Evolutionary conservation across 2,329 filamentous ascomycete species (phyloP).

Genomic region (Hypoxylon rubiginosum): DNA sequence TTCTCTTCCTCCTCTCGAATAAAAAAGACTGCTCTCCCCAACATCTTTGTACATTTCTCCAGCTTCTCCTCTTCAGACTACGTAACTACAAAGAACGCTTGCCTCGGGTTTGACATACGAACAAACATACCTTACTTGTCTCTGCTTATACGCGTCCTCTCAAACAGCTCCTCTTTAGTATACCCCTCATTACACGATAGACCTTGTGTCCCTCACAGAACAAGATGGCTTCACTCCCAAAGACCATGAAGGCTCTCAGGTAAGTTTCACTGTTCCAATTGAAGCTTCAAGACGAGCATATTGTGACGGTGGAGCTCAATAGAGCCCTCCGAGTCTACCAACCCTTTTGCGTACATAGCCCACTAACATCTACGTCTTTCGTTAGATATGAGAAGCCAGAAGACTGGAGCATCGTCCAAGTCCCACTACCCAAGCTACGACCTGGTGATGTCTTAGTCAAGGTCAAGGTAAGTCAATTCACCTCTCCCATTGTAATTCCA

Average conservation of each 20-base stretch:
- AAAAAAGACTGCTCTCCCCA: constrained; percentile 32
- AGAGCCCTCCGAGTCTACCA: constrained; percentile 6
- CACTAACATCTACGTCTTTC: constrained; percentile 40
- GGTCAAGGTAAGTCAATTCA: constrained; percentile 66
- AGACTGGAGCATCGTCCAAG: constrained; percentile 70
- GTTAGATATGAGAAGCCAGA: constrained; percentile 73
- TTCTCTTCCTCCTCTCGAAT: constrained; percentile 18
- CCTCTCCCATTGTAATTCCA: not conserved
- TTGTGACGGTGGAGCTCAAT: constrained; percentile 4
- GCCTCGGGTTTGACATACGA: constrained; percentile 9
- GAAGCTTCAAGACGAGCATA: constrained; percentile 1
- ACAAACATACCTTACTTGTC: constrained; percentile 2
- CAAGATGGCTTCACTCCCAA: constrained; percentile 54
- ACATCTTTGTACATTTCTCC: constrained; percentile 18
- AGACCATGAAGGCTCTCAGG: constrained; percentile 70
- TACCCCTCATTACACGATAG: constrained; percentile 38
- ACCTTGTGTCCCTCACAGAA: constrained; percentile 19
- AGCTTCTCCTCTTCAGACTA: constrained; percentile 21
- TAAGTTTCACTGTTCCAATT: constrained; percentile 51
- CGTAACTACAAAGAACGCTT: constrained; percentile 5
- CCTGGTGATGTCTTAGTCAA: constrained; percentile 74
- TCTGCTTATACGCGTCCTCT: constrained; percentile 9
- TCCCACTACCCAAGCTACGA: constrained; percentile 72
- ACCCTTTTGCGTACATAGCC: constrained; percentile 11
- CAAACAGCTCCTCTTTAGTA: constrained; percentile 17